Percentiles rank a stretch among this genome's conserved stretches.
These are phyloP conservation scores for Podila verticillata DNA, from an alignment of 192 early-diverging fungal genomes.

Conservation along the genomic window DNA sequence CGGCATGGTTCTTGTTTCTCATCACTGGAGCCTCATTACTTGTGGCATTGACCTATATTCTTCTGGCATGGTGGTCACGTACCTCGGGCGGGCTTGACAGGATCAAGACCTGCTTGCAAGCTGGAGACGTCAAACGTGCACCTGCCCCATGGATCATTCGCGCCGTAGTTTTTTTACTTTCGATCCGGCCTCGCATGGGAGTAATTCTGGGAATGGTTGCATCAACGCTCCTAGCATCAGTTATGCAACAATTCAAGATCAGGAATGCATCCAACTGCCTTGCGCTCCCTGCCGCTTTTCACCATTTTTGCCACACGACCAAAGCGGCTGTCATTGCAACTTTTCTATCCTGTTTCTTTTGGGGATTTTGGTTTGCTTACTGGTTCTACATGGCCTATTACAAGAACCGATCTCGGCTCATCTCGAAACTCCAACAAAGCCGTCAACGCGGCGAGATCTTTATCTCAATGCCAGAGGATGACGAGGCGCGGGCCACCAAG, in stretches of 20 bases:
- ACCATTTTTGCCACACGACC: slow-evolving; percentile 12
- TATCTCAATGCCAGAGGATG: slow-evolving; percentile 10
- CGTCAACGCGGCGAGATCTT: not conserved
- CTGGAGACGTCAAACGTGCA: not conserved
- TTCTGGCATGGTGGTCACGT: slow-evolving; percentile 27
- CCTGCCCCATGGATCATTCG: not conserved
- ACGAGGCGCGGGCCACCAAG: not conserved
- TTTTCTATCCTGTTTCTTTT: not conserved
- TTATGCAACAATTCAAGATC: slow-evolving; percentile 16
- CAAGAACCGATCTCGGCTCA: not conserved
- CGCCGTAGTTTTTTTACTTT: not conserved
- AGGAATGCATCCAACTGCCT: slow-evolving; percentile 2
- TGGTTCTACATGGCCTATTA: slow-evolving; percentile 6
- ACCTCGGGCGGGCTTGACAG: slow-evolving; percentile 1
- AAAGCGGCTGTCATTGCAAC: slow-evolving; percentile 12
- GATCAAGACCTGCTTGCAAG: not conserved
- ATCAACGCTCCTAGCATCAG: not conserved
- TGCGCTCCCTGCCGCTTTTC: not conserved
- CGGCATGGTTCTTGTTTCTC: slow-evolving; percentile 18
- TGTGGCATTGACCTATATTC: slow-evolving; percentile 6
- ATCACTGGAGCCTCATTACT: slow-evolving; percentile 13
- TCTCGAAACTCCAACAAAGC: not conserved
- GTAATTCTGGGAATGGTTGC: not conserved
- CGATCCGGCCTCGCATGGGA: slow-evolving; percentile 9
- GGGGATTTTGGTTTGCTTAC: slow-evolving; percentile 17